Conservation (phyloP, 441 rosid species). For the Erysimum cheiri region DNA sequence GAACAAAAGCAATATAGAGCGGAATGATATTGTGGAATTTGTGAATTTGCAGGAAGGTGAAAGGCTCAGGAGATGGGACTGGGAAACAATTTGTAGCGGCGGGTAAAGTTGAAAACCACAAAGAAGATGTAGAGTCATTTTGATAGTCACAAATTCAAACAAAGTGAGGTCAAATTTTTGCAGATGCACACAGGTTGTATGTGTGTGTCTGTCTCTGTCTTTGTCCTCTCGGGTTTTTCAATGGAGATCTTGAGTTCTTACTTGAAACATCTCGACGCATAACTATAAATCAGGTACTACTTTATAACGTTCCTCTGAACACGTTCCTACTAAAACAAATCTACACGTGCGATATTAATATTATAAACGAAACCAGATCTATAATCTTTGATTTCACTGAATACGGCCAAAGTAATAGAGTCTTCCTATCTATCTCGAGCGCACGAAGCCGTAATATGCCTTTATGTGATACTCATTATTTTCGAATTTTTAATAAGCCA, state of each 20-base stretch:
- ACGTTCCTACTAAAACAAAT: not conserved
- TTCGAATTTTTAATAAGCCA: not conserved
- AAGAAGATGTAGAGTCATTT: conserved; percentile 75
- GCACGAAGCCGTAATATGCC: not conserved
- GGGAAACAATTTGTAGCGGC: conserved; percentile 47
- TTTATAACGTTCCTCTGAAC: not conserved
- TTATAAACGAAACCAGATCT: not conserved
- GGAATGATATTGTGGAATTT: conserved; percentile 16
- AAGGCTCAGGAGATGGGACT: conserved; percentile 51
- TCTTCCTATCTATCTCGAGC: not conserved
- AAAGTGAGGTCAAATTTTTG: conserved; percentile 27
- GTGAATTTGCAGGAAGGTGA: conserved; percentile 57
- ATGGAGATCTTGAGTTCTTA: conserved; percentile 23
- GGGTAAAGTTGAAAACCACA: conserved; percentile 42
- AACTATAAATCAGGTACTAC: conserved; percentile 1
- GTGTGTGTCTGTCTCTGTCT: conserved; percentile 25
- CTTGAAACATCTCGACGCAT: conserved; percentile 4
- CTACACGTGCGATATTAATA: not conserved
- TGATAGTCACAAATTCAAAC: conserved; percentile 58
- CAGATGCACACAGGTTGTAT: conserved; percentile 34
- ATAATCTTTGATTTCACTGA: not conserved
- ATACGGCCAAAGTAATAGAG: not conserved
- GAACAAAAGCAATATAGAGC: conserved; percentile 15
- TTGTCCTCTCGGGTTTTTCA: conserved; percentile 24
- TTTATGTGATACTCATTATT: no score